These are phyloP conservation scores for Pyrus bretschneideri DNA, from an alignment of 306 rosid genomes.

Conservation along the genomic window DNA sequence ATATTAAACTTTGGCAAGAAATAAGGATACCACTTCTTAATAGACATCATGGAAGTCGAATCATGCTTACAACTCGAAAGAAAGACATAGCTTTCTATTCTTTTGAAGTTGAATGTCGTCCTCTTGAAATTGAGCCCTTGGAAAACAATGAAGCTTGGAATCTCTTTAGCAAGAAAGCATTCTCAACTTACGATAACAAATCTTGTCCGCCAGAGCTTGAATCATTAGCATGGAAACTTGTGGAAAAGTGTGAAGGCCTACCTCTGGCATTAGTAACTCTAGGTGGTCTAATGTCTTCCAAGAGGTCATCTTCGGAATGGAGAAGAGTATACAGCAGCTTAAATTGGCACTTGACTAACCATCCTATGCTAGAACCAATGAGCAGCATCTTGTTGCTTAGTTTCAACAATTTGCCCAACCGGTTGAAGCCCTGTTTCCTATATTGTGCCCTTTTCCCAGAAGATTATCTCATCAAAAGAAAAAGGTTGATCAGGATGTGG, in stretches of 20 bases:
- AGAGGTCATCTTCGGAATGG: not conserved
- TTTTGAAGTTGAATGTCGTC: no score
- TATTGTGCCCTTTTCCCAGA: not conserved
- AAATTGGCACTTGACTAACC: not conserved
- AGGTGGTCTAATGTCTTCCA: not conserved
- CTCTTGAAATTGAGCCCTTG: no score
- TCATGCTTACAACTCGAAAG: not conserved
- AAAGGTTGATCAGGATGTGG: not conserved
- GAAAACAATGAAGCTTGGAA: no score
- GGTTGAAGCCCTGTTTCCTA: no score
- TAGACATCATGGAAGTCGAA: not conserved
- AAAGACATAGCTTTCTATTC: not conserved
- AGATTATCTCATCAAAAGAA: not conserved
- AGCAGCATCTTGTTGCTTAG: not conserved
- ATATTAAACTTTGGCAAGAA: not conserved
- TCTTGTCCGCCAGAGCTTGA: not conserved
- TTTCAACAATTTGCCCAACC: not conserved
- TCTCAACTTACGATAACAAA: not conserved
- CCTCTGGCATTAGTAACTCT: not conserved
- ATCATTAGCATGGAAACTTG: not conserved
- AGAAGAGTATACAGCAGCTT: not conserved
- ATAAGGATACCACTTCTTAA: not conserved
- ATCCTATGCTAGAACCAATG: not conserved
- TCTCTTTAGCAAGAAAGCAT: not conserved
- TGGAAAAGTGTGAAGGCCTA: not conserved